Conservation (phyloP, 345 rosid genomes). For the Isatis tinctoria region DNA sequence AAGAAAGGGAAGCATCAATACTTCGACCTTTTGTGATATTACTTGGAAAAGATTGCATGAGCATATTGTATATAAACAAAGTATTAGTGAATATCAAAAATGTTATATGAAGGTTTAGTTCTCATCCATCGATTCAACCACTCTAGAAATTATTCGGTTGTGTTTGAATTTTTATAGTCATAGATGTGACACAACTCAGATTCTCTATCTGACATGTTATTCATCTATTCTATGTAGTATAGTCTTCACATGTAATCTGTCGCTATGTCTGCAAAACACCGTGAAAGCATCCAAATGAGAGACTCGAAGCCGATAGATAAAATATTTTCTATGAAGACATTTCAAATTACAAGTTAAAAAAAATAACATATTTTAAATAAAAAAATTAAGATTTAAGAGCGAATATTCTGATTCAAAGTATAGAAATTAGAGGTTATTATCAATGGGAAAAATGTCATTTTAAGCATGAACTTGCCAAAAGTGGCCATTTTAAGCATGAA, state of each 20-base stretch:
- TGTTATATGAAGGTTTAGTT: not conserved
- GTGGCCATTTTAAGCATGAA: too few species aligned
- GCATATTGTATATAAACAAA: not conserved
- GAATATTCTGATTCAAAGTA: too few species aligned
- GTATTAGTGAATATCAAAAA: not conserved
- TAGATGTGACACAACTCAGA: slow-evolving; percentile 2
- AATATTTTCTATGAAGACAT: too few species aligned
- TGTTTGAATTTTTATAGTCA: not conserved
- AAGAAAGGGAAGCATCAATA: not conserved
- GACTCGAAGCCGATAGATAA: not conserved
- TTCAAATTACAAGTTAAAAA: too few species aligned
- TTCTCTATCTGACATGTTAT: not conserved
- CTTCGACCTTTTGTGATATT: not conserved
- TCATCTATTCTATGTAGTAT: not conserved
- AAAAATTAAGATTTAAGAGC: too few species aligned
- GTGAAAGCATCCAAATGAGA: not conserved
- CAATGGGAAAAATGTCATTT: too few species aligned
- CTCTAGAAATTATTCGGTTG: not conserved
- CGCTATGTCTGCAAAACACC: not conserved
- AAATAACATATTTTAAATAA: too few species aligned
- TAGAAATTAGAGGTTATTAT: too few species aligned
- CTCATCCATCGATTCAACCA: not conserved
- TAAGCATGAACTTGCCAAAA: too few species aligned
- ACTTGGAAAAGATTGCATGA: not conserved
- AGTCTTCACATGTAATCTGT: not conserved